Conservation (phyloP, 768 basidiomycete genomes). For the Tulasnella sp. region DNA sequence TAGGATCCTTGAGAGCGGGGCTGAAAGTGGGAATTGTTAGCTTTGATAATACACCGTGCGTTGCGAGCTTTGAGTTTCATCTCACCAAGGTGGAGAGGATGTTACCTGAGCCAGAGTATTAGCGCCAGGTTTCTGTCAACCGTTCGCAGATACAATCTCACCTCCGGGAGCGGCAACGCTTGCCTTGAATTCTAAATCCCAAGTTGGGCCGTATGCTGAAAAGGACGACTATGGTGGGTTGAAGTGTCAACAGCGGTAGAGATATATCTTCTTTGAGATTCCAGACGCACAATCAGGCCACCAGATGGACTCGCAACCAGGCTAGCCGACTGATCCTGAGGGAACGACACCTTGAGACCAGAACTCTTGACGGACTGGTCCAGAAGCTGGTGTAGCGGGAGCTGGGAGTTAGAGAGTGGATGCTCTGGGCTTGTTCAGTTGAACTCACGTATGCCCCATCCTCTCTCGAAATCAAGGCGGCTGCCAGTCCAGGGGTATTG, state of each 20-base stretch:
- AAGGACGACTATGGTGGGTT: slow-evolving; percentile 24
- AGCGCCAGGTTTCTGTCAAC: background rate
- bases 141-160: background rate
- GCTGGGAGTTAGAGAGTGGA: background rate
- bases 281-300: slow-evolving; percentile 26
- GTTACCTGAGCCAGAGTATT: background rate
- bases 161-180: slow-evolving; percentile 22
- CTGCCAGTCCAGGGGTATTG: background rate
- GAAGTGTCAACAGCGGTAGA: slow-evolving; percentile 36
- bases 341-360: slow-evolving; percentile 35
- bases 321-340: slow-evolving; percentile 29
- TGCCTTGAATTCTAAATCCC: slow-evolving; percentile 24
- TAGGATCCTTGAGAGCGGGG: slow-evolving; percentile 14
- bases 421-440: no score
- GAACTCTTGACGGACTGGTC: slow-evolving; percentile 33
- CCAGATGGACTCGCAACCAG: slow-evolving; percentile 51
- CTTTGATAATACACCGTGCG: background rate
- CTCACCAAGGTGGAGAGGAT: slow-evolving; percentile 17
- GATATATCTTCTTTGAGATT: slow-evolving; percentile 22
- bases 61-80: background rate
- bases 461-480: slow-evolving; percentile 11
- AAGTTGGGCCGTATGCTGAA: slow-evolving; percentile 26
- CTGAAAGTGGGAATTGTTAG: background rate
- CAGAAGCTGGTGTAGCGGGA: slow-evolving; percentile 21
- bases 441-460: slow-evolving; percentile 14